Evolutionary conservation across 2,329 filamentous ascomycete species (phyloP).

Genomic region (Orbilia ellipsospora): DNA sequence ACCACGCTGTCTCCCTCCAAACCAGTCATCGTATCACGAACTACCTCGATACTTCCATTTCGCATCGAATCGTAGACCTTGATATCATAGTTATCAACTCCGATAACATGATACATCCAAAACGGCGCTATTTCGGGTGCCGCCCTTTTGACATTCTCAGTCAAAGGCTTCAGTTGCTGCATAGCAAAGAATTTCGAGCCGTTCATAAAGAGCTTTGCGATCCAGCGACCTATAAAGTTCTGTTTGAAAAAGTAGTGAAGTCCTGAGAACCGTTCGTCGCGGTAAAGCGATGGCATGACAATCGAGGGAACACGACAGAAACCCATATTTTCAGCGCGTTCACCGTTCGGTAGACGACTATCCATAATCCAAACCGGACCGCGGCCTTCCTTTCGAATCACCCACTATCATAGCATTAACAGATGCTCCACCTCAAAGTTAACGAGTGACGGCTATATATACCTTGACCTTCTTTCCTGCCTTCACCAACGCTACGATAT

Average conservation of each 20-base stretch:
- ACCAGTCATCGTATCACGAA: constrained; percentile 26
- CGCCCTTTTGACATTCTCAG: constrained; percentile 23
- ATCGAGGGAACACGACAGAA: constrained; percentile 38
- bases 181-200: constrained; percentile 22
- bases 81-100: constrained; percentile 49
- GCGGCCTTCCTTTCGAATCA: constrained; percentile 70
- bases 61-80: constrained; percentile 45
- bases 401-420: constrained; percentile 61
- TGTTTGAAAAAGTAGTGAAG: constrained; percentile 54
- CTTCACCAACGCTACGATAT: constrained; percentile 70
- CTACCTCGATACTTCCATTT: constrained; percentile 34
- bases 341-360: constrained; percentile 24
- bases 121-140: constrained; percentile 41
- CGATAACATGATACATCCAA: constrained; percentile 54
- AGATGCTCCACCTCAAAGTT: neutral
- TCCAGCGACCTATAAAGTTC: constrained; percentile 35
- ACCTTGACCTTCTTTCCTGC: constrained; percentile 67
- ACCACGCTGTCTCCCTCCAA: constrained; percentile 27
- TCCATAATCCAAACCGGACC: constrained; percentile 69
- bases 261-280: constrained; percentile 47
- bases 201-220: constrained; percentile 43
- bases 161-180: constrained; percentile 36
- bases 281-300: constrained; percentile 44
- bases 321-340: constrained; percentile 34
- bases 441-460: neutral